phyloP scores from a whole-genome alignment of 768 basidiomycete species.

The Lenzites betulinus region DNA sequence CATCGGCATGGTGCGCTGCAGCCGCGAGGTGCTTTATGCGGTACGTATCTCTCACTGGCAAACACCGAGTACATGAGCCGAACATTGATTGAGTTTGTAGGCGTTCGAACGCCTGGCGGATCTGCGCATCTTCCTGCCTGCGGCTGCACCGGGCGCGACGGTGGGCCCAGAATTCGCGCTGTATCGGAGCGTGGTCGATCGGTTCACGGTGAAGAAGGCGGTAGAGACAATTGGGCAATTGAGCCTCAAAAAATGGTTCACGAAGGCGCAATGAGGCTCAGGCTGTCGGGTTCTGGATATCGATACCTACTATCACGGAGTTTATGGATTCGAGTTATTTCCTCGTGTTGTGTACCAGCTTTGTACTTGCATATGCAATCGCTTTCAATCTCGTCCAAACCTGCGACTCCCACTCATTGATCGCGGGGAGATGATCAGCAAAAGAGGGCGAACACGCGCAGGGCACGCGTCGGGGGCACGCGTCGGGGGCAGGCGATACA shows the following conservation, averaged over 20 bases:
- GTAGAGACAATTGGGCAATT: conserved; percentile 68
- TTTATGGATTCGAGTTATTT: neutral
- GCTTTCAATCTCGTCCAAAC: neutral
- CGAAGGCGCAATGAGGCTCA: conserved; percentile 46
- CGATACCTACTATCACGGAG: too few species aligned
- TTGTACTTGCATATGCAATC: conserved; percentile 2
- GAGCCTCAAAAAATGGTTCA: conserved; percentile 78
- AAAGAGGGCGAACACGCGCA: conserved; percentile 4
- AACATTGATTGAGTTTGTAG: conserved; percentile 40
- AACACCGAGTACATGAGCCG: neutral
- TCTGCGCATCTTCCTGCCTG: conserved; percentile 55
- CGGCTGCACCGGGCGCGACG: conserved; percentile 48
- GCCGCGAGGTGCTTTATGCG: conserved; percentile 61
- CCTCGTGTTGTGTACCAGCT: neutral
- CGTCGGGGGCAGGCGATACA: conserved; percentile 1
- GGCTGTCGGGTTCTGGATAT: neutral
- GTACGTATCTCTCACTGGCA: conserved; percentile 44
- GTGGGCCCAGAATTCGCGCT: conserved; percentile 72
- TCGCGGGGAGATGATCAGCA: conserved; percentile 1
- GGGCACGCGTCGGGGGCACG: conserved; percentile 2
- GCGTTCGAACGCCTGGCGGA: conserved; percentile 73
- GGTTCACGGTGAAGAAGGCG: conserved; percentile 66
- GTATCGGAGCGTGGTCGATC: conserved; percentile 66
- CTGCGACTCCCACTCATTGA: neutral
- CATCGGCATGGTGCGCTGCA: conserved; percentile 73